Evolutionary conservation across 352 stramenopile species (phyloP), one percentile per base, ranked within the genome.

Genomic region (Phytophthora pluvialis): DNA sequence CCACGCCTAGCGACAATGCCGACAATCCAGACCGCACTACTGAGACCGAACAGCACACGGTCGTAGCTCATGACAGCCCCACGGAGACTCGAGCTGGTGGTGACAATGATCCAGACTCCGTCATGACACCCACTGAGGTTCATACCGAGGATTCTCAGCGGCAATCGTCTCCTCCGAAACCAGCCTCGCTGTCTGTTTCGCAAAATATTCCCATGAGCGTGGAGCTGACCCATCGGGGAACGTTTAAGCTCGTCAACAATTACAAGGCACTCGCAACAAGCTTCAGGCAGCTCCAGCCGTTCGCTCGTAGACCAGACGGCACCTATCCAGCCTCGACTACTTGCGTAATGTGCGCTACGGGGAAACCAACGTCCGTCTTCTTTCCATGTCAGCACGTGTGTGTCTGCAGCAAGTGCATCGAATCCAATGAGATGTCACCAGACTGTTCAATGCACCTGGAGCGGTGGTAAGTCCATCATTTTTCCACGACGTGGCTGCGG

Each of bases 371-470:
- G 12, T 60, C 47, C n/a, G 48, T 60, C 5, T 60, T 67, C 25
- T 67, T 67, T 21, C 58, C 58, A n/a, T 90, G 79, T 25, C 73
- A 90, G 60, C 81, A 90, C 67, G 73, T 79, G 49, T 84, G 77
- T 59, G 75, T 85, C 25, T 90, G 81, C 62, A 67, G 86, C 46
- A 48, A 49, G 9, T 90, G 81, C 60, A 68, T 86, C 42, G 42
- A 67, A 3, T 38, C 48, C 13, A 68, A 87, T 31, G 64, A 77
- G 25, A 83, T 86, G 57, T 68, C 57, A 15, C 47, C 64, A 3
- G 59, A 78, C 12, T 57, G 35, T 13, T 59, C 60, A 3, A 39
- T 69, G 5, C 26, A 64, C 4, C 35, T 56, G 1, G 51, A 67
- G 12, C 73, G 70, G 64, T 72, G 62, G 74, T 86, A 70, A 51